Base-by-base conservation (phyloP, 495 filamentous ascomycete genomes). In the Corynascus novoguineensis region DNA sequence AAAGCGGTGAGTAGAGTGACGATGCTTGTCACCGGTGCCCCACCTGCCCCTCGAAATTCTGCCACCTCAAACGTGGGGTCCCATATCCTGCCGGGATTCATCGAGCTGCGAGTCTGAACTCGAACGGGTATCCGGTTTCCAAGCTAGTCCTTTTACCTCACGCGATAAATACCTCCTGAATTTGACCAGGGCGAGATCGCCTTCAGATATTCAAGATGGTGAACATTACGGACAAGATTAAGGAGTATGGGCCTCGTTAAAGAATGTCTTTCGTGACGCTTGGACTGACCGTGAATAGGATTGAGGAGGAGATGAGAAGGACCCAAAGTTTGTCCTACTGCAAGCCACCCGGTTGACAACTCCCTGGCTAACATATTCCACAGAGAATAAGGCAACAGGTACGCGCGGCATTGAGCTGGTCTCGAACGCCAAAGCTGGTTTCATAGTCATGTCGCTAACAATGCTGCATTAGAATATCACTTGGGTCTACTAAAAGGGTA, bases 361-460 rank as follows among this genome's bases (percentile, higher is more conserved):
- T 28, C 2, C 5, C 19, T 11, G 63, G 51, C 71, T 76, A 71
- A 74, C 68, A 53, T 42, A 57, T 29, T 10, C 35, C 42, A 60
- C 59, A 98, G 91, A 99, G 71, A 99, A 99, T 68, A 99, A 99
- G 83, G 93, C 95, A 61, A 99, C 95, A 69, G 90, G 91, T 96
- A 83, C 61, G 73, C 53, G 9, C n/a, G n/a, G n/a, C 24, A 50
- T 4, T 17, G 3, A 3, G 5, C 27, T 14, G 12, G 7, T 14
- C 1, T 31, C 22, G 14, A 27, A 32, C 5, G 14, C 3, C 4
- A 25, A n/a, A 9, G 1, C 4, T 27, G n/a, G 14, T 0, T 11
- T 3, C 12, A 2, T 29, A n/a, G 19, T 3, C 15, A 21, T 29
- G 34, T 37, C 24, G 22, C 55, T 58, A 40, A 51, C 40, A 21